Evolutionary conservation across 225 moss, liverwort and hornwort genomes (phyloP).

Genomic region (Physcomitrellopsis africana): DNA sequence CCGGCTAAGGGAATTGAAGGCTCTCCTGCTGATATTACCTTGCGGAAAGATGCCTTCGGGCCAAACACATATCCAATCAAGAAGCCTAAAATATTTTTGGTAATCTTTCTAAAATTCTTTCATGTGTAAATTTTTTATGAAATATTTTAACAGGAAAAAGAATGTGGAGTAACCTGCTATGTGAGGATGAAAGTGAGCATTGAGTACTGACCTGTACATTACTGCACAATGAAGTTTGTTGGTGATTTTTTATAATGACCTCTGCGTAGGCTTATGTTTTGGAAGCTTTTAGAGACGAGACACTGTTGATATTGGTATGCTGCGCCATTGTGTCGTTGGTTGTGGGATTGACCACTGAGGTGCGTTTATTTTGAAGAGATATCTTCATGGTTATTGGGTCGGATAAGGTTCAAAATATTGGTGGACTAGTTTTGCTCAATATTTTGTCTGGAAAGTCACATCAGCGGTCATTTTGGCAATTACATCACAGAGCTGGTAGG

Average conservation of each 20-base stretch:
- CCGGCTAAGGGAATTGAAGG: constrained; percentile 59
- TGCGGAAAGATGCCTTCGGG: constrained; percentile 73
- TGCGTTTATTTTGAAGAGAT: constrained; percentile 26
- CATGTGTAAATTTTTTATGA: not conserved
- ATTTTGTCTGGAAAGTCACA: not conserved
- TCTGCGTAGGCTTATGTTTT: constrained; percentile 72
- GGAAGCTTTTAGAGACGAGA: constrained; percentile 92
- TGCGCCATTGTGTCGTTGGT: constrained; percentile 83
- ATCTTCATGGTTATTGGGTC: constrained; percentile 8
- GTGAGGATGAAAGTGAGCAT: not conserved
- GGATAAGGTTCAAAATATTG: not conserved
- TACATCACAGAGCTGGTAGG: not conserved
- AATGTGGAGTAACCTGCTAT: not conserved
- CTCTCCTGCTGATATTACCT: constrained; percentile 47
- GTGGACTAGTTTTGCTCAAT: no score
- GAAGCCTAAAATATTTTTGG: constrained; percentile 73
- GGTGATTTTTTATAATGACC: not conserved
- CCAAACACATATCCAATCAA: constrained; percentile 87
- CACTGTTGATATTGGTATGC: constrained; percentile 73
- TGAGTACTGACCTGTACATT: constrained; percentile 4
- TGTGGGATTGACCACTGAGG: constrained; percentile 86
- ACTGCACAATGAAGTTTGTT: constrained; percentile 12
- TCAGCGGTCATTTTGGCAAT: not conserved
- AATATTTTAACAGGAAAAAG: not conserved
- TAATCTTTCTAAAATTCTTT: constrained; percentile 32